phyloP scores from a whole-genome alignment of 345 rosid genomes.

The Eucalyptus pauciflora region DNA sequence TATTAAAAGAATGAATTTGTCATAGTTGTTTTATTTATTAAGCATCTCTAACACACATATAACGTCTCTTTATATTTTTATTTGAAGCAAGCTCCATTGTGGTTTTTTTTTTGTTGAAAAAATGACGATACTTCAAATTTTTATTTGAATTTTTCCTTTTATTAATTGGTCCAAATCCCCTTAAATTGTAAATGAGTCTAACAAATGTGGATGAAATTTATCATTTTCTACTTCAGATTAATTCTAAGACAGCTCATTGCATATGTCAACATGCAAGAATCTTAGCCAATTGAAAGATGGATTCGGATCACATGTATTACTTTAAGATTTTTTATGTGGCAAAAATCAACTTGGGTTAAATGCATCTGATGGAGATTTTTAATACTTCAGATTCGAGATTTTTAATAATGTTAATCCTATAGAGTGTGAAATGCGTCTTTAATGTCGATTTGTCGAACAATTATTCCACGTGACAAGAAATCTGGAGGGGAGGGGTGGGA shows the following conservation, averaged over 20 bases:
- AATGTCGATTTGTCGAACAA: background rate
- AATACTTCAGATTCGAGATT: background rate
- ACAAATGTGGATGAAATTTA: too few species aligned
- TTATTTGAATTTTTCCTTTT: too few species aligned
- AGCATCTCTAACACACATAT: background rate
- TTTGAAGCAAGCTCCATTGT: too few species aligned
- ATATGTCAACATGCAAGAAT: too few species aligned
- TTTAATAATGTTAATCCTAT: too few species aligned
- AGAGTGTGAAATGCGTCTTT: background rate
- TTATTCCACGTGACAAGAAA: background rate
- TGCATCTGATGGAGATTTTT: background rate
- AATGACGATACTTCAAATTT: too few species aligned
- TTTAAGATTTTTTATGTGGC: background rate
- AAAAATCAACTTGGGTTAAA: background rate
- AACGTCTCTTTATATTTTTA: too few species aligned
- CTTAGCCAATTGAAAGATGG: background rate
- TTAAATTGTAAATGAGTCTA: background rate
- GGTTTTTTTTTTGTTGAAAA: too few species aligned
- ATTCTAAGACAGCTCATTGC: too few species aligned
- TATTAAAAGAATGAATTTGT: background rate
- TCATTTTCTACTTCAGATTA: background rate
- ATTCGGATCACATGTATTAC: too few species aligned
- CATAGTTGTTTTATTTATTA: background rate
- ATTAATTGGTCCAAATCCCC: background rate
- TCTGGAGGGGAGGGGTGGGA: background rate